phyloP scores from a whole-genome alignment of 768 basidiomycete genomes.

The Amanita phalloides region DNA sequence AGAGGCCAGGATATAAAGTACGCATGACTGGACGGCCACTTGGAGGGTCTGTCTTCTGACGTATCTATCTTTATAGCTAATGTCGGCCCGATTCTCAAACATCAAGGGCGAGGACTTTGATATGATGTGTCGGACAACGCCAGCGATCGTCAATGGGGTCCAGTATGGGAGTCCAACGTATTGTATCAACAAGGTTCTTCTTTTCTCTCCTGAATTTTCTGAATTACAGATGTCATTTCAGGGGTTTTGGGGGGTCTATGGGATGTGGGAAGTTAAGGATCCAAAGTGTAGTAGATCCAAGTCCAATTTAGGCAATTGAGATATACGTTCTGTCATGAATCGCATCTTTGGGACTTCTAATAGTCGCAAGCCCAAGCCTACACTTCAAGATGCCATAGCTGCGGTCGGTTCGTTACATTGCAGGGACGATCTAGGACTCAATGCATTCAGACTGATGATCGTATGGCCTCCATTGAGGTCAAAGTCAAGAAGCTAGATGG shows the following conservation, averaged over 20 bases:
- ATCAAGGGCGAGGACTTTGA: conserved; percentile 17
- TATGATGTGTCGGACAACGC: conserved; percentile 18
- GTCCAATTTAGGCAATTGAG: neutral
- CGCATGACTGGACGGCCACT: neutral
- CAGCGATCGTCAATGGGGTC: conserved; percentile 15
- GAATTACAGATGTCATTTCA: conserved; percentile 5
- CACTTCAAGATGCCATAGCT: conserved; percentile 86
- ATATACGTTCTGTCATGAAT: conserved; percentile 43
- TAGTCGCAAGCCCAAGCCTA: conserved; percentile 76
- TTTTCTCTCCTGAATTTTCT: neutral
- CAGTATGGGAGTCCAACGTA: conserved; percentile 13
- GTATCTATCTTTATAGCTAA: conserved; percentile 12
- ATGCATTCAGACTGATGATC: conserved; percentile 63
- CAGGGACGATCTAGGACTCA: neutral
- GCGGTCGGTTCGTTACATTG: conserved; percentile 39
- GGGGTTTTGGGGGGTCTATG: conserved; percentile 23
- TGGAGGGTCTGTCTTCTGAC: neutral
- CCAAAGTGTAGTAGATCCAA: conserved; percentile 10
- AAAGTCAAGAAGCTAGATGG: conserved; percentile 96
- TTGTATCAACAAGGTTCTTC: conserved; percentile 19
- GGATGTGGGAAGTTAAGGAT: conserved; percentile 23
- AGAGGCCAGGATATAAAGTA: conserved; percentile 16
- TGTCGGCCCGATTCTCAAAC: conserved; percentile 18
- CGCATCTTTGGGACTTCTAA: conserved; percentile 72
- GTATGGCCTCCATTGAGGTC: conserved; percentile 85